Conservation (phyloP, 2,329 filamentous ascomycete genomes). For the Fusarium austroafricanum region DNA sequence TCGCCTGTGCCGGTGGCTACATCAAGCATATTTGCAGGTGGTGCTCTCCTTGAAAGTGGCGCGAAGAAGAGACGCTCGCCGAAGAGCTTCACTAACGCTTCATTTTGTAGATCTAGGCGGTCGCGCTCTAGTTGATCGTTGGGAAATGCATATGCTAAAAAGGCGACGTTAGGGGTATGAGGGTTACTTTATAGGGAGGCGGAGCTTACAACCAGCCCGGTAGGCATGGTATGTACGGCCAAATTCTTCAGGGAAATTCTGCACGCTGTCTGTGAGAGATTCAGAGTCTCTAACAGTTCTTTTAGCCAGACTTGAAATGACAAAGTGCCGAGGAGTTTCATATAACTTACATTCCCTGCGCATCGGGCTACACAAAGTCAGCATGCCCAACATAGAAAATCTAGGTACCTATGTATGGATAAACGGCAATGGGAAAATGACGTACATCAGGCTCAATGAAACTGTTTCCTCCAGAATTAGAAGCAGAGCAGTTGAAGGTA, state of each 20-base stretch:
- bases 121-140: slow-evolving; percentile 58
- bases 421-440: slow-evolving; percentile 7
- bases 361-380: slow-evolving; percentile 41
- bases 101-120: slow-evolving; percentile 55
- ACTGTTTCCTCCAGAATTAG: slow-evolving; percentile 45
- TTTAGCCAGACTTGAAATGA: slow-evolving; percentile 21
- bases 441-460: slow-evolving; percentile 52
- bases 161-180: slow-evolving; percentile 12
- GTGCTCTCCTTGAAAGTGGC: slow-evolving; percentile 52
- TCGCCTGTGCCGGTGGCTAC: slow-evolving; percentile 62
- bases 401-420: neutral
- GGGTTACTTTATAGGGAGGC: neutral
- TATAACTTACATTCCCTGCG: slow-evolving; percentile 42
- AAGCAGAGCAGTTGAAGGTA: slow-evolving; percentile 48
- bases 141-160: slow-evolving; percentile 58
- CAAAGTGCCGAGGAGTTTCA: neutral
- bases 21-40: slow-evolving; percentile 55
- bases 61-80: slow-evolving; percentile 57
- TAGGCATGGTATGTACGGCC: slow-evolving; percentile 62
- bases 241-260: slow-evolving; percentile 56
- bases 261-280: slow-evolving; percentile 57
- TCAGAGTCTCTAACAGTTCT: slow-evolving; percentile 46
- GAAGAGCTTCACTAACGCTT: slow-evolving; percentile 54
- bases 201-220: slow-evolving; percentile 58
- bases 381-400: slow-evolving; percentile 2